A percentile compares a stretch with the other conserved stretches of the same genome.
These are phyloP conservation scores for Fusarium protoensiforme DNA, from an alignment of 2,329 filamentous ascomycete species.

Conservation along the genomic window DNA sequence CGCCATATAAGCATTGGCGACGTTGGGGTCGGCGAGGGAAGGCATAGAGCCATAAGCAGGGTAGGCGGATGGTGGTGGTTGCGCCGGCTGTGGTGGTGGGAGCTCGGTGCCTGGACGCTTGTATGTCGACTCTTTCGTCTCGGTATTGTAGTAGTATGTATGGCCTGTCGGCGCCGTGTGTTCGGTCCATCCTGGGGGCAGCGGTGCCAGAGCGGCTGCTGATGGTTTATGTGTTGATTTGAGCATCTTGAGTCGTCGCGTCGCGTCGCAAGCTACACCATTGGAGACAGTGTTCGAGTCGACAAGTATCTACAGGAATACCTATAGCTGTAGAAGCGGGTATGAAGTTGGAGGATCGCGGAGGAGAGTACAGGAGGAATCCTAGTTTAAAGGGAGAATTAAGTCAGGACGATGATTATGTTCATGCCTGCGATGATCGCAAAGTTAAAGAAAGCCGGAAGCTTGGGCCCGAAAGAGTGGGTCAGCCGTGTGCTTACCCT, in stretches of 20 bases:
- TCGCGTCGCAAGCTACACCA: constrained; percentile 24
- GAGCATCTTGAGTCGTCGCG: constrained; percentile 63
- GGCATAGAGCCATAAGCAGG: constrained; percentile 45
- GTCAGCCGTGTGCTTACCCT: constrained; percentile 12
- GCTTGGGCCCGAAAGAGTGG: constrained; percentile 24
- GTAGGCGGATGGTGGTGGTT: constrained; percentile 46
- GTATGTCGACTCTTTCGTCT: constrained; percentile 89
- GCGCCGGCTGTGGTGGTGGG: constrained; percentile 23
- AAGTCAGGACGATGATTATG: not conserved
- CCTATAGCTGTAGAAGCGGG: too few relatives aligned
- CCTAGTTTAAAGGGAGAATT: not conserved
- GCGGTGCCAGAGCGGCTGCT: constrained; percentile 60
- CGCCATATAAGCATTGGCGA: constrained; percentile 71
- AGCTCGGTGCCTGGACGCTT: constrained; percentile 69
- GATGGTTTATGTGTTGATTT: constrained; percentile 80
- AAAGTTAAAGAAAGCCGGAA: constrained; percentile 11
- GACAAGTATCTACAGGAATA: not conserved
- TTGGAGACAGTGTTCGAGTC: not conserved
- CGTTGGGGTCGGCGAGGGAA: constrained; percentile 63
- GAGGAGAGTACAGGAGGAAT: not conserved
- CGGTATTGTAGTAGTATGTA: constrained; percentile 86
- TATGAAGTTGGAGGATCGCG: too few relatives aligned
- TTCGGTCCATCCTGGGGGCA: constrained; percentile 90
- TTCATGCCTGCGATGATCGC: not conserved
- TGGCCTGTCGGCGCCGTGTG: constrained; percentile 91